Evolutionary conservation across 192 early-diverging fungal genomes (phyloP), one percentile per base, ranked within the genome.

Genomic region (Coemansia sp.): DNA sequence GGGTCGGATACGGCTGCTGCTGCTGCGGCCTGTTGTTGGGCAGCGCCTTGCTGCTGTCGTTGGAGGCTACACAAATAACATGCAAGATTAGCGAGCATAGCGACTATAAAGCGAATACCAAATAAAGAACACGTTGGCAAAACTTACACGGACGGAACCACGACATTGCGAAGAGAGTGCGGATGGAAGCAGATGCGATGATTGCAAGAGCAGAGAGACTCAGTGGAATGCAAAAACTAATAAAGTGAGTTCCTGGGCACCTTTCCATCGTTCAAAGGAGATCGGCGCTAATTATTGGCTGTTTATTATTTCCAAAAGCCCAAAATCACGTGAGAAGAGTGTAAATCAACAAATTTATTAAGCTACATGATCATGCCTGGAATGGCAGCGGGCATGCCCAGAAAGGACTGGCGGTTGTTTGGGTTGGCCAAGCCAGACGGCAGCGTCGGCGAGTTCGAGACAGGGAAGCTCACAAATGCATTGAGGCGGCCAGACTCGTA

Each of bases 81-180:
- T 19, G 23, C 27, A 24, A 48, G 21, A 23, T 51, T 35, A 43
- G 39, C 57, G 19, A 32, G 29, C 29, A 32, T 7, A 32, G 29
- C 29, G 29, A 32, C 29, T 6, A 32, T 6, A 32, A 32, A 7
- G 29, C 47, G 22, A 12, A 53, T 27, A 1, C 12, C 51, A 32
- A 32, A 32, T 27, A 6, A 32, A 32, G 6, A 5, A 32, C 29
- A 32, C 29, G 4, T 53, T 53, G 24, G 19, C 17, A 21, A 53
- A 22, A 74, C 74, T 74, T 82, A 73, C 73, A 70, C 17, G 79
- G 79, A 35, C 74, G 79, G 38, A 76, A 61, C 79, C 74, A 82
- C 55, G 79, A 76, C 73, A 82, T 81, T 48, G 53, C 53, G 17
- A 43, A 15, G 29, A 32, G 54, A 38, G 17, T 29, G 24, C 49